Base-by-base conservation (phyloP, 1,139 yeast species). In the Debaryomyces fabryi region DNA sequence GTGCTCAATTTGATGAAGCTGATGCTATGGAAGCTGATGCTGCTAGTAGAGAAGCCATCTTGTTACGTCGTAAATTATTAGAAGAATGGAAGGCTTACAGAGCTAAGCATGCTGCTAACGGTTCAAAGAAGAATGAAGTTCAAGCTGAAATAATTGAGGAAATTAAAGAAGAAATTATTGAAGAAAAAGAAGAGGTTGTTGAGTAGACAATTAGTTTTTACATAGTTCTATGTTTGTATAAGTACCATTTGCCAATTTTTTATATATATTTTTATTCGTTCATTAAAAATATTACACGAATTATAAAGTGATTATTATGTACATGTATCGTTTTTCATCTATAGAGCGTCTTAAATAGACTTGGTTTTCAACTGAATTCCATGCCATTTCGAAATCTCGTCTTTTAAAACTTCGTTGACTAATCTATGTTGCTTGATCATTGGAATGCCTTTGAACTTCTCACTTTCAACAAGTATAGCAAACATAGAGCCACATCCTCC, bases 401-500 rank as follows among this genome's bases (percentile, higher is more conserved):
- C 96, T 56, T 86, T 85, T 57, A 93, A 74, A 3, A 85, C 75
- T 49, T 83, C 83, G 68, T 93, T 93, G 21, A 93, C 98, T 60
- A 92, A 68, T 53, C 96, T 79, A 63, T 93, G 99, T 67, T 93
- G 99, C 63, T 91, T 91, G 55, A 93, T 78, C 84, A 89, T 88
- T 2, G 89, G 74, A 39, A 88, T 64, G 0, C 96, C 96, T 58
- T 86, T 83, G 69, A 93, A 93, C 60, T 82, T 74, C 1, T 74
- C 75, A 49, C 96, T 86, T 37, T 85, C 88, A 20, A 95, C 81
- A 52, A 79, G 74, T 45, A 93, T 93, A 41, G 96, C 91, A 70
- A 90, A 95, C 98, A 93, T 93, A 3, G 97, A 91, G 0, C 99
- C 99, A 71, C 99, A 95, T 0, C 99, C 99, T 20, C 81, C 98